Evolutionary conservation across 2,329 filamentous ascomycete genomes (phyloP).

Genomic region (Alternaria arborescens): DNA sequence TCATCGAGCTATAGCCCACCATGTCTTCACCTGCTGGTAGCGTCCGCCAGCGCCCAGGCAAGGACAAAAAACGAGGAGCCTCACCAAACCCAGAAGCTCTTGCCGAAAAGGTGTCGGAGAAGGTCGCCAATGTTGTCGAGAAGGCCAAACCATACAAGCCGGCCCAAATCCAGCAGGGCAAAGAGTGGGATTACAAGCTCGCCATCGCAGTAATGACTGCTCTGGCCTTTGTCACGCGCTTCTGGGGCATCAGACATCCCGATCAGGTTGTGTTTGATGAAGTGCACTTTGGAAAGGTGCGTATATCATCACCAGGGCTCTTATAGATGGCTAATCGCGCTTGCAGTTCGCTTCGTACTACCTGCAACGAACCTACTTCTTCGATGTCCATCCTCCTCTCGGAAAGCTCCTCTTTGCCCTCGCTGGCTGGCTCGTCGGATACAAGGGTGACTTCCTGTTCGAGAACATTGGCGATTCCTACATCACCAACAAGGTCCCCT

Average conservation of each 20-base stretch:
- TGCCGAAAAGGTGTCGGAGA: conserved; percentile 42
- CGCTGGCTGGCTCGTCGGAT: conserved; percentile 97
- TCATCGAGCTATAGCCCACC: conserved; percentile 34
- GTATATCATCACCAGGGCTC: conserved; percentile 24
- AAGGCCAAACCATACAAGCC: conserved; percentile 48
- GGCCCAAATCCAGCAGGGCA: conserved; percentile 50
- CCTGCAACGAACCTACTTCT: conserved; percentile 97
- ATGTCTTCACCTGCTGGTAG: conserved; percentile 50
- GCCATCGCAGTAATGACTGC: conserved; percentile 79
- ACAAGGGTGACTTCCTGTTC: conserved; percentile 96
- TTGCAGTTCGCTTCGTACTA: conserved; percentile 71
- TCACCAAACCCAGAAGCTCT: conserved; percentile 47
- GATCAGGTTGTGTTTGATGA: conserved; percentile 98
- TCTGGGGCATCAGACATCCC: conserved; percentile 95
- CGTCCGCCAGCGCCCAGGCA: conserved; percentile 50
- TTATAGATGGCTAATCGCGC: conserved; percentile 27
- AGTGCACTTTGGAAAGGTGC: conserved; percentile 98
- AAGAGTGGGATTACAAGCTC: conserved; percentile 86
- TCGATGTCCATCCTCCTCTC: conserved; percentile 98
- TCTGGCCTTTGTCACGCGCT: conserved; percentile 88
- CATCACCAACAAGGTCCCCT: conserved; percentile 94
- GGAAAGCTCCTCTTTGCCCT: conserved; percentile 97
- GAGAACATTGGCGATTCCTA: conserved; percentile 99
- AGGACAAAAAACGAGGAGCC: conserved; percentile 51
- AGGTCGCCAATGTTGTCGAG: conserved; percentile 36